Base-by-base conservation (phyloP, 495 filamentous ascomycete genomes). In the Penicillium nucicola region DNA sequence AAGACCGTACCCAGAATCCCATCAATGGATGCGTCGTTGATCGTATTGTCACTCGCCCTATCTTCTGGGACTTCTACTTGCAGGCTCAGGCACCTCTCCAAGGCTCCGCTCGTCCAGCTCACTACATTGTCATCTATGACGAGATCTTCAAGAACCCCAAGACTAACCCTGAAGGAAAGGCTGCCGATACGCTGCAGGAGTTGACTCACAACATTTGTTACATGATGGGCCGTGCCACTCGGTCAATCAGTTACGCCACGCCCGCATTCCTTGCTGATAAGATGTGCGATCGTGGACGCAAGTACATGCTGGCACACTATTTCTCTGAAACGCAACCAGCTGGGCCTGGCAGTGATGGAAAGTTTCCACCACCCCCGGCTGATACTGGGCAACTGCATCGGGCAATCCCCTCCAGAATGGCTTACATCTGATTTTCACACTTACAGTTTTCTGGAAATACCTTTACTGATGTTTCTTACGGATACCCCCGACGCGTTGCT, bases 1-100 rank as follows among this genome's bases (percentile, higher is more conserved):
- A 77, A 18, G 56, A 64, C 10, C 67, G 53, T 5, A 81, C 75
- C 3, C 74, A 76, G 10, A 95, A 92, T 47, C 76, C 81, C 10
- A 60, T 70, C 28, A 80, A 79, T 42, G 91, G 90, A 3, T 90
- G 87, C 0, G 75, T 93, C 0, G 87, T 95, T 7, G 90, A 96
- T 60, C 81, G 88, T n/a, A 83, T 83, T 9, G 78, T 93, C n/a
- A 92, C 87, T 7, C 82, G 82, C 41, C 80, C 79, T 19, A 69
- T 71, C 11, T 71, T 75, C 36, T 90, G 82, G 75, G 89, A 95
- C 50, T 95, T 92, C 65, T 96, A 81, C 65, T 66, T 96, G 10
- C 84, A 90, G 51, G 84, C 90, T 0, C 91, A 96, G 61, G 65
- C 75, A 13, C 85, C 86, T 2, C 76, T 96, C 18, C 85, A 95